phyloP scores from a whole-genome alignment of 768 basidiomycete species.

The Auricularia sp. region DNA sequence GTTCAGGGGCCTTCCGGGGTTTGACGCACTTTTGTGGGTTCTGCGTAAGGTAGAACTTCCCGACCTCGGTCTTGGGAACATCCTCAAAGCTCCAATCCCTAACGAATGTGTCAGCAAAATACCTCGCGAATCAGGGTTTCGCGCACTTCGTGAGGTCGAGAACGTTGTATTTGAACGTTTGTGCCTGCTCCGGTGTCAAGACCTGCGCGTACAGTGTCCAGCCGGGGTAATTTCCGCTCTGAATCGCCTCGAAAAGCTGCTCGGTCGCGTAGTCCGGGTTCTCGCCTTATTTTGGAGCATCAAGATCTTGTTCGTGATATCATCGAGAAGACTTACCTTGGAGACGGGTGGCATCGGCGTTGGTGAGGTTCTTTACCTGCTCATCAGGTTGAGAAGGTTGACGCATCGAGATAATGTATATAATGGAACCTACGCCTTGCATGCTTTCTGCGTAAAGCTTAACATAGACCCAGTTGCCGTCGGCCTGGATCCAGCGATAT shows the following conservation, averaged over 20 bases:
- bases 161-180: slow-evolving; percentile 82
- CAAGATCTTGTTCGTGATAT: neutral
- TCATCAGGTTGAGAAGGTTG: slow-evolving; percentile 20
- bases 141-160: slow-evolving; percentile 76
- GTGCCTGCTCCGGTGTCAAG: slow-evolving; percentile 87
- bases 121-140: slow-evolving; percentile 30
- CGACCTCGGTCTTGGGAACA: slow-evolving; percentile 25
- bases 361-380: slow-evolving; percentile 31
- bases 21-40: slow-evolving; percentile 21
- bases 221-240: slow-evolving; percentile 39
- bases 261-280: slow-evolving; percentile 45
- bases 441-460: slow-evolving; percentile 29
- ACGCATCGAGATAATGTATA: neutral
- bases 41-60: slow-evolving; percentile 28
- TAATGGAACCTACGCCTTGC: slow-evolving; percentile 14
- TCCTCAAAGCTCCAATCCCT: slow-evolving; percentile 29
- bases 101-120: slow-evolving; percentile 31
- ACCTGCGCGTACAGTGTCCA: slow-evolving; percentile 70
- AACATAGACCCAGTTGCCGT: slow-evolving; percentile 44
- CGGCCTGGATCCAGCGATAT: slow-evolving; percentile 35
- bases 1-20: neutral
- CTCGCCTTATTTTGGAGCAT: slow-evolving; percentile 14
- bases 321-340: slow-evolving; percentile 20
- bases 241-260: slow-evolving; percentile 47
- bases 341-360: slow-evolving; percentile 23